Evolutionary conservation across 768 basidiomycete species (phyloP).

Genomic region (Lentinula detonsa): DNA sequence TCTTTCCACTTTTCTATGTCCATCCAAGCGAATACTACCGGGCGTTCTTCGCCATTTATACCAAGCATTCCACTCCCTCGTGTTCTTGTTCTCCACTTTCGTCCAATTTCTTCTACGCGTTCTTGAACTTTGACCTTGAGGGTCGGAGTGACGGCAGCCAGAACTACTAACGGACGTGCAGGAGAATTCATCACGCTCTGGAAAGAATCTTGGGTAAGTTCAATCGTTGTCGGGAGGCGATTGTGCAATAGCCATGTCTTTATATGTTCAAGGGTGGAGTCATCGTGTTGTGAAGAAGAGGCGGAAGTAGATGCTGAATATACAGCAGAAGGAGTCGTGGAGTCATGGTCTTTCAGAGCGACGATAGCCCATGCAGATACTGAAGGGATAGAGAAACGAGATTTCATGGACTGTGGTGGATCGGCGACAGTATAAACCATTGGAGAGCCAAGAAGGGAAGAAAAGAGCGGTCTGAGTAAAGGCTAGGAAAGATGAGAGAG

Average conservation of each 20-base stretch:
- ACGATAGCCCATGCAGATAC: constrained; percentile 57
- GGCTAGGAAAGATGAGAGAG: constrained; percentile 19
- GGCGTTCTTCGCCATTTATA: constrained; percentile 29
- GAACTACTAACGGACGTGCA: constrained; percentile 69
- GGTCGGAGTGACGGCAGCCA: constrained; percentile 45
- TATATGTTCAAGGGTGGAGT: constrained; percentile 14
- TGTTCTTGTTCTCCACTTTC: constrained; percentile 59
- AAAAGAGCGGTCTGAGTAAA: constrained; percentile 7
- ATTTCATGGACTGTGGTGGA: constrained; percentile 22
- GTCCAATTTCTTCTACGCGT: constrained; percentile 44
- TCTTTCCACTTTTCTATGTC: constrained; percentile 77
- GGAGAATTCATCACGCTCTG: constrained; percentile 81
- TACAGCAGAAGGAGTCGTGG: constrained; percentile 35
- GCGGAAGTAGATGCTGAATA: constrained; percentile 17
- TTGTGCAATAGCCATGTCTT: constrained; percentile 58
- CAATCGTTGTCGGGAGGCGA: constrained; percentile 65
- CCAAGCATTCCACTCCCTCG: constrained; percentile 33
- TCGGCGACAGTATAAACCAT: constrained; percentile 35
- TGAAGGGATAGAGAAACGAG: constrained; percentile 29
- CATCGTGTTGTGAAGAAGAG: constrained; percentile 15
- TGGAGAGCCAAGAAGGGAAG: constrained; percentile 42
- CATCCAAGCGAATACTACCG: constrained; percentile 85
- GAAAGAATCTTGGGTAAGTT: constrained; percentile 77
- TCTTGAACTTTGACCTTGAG: constrained; percentile 36
- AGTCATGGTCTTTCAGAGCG: constrained; percentile 57